These are phyloP conservation scores for Meira nashicola DNA, from an alignment of 1,284 basidiomycete species.

Conservation along the genomic window DNA sequence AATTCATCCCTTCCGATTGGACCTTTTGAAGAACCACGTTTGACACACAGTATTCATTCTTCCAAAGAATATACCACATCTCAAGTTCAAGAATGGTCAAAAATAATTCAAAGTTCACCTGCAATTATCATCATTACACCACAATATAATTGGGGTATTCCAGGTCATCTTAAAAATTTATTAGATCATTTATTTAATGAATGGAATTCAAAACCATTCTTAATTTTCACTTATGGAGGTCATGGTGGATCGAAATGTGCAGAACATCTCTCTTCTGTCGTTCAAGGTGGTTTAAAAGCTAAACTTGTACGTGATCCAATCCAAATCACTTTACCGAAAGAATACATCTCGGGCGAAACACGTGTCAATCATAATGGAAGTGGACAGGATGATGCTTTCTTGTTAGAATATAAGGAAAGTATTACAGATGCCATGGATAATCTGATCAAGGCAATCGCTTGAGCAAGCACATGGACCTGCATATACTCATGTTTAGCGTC, in stretches of 20 bases:
- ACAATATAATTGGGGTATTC: conserved; percentile 9
- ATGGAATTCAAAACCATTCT: conserved; percentile 2
- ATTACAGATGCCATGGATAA: too few relatives aligned
- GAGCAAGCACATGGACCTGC: too few relatives aligned
- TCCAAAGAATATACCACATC: neutral
- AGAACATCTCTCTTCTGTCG: conserved; percentile 1
- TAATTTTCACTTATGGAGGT: conserved; percentile 8
- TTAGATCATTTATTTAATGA: conserved; percentile 7
- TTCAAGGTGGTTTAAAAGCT: neutral
- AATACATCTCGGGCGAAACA: neutral
- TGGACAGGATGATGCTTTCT: neutral
- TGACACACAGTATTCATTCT: neutral
- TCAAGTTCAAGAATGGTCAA: conserved; percentile 1
- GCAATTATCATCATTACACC: conserved; percentile 4
- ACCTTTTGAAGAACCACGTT: neutral
- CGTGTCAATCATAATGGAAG: neutral
- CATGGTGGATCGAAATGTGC: conserved; percentile 5
- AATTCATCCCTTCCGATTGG: neutral
- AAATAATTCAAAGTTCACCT: neutral
- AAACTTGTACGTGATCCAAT: neutral
- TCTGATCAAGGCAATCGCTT: too few relatives aligned
- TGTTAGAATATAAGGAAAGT: too few relatives aligned
- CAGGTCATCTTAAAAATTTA: conserved; percentile 1
- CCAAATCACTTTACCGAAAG: neutral
- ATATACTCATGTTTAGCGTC: too few relatives aligned